These are phyloP conservation scores for Berberis thunbergii DNA, from an alignment of 164 flowering plant species.

Conservation along the genomic window DNA sequence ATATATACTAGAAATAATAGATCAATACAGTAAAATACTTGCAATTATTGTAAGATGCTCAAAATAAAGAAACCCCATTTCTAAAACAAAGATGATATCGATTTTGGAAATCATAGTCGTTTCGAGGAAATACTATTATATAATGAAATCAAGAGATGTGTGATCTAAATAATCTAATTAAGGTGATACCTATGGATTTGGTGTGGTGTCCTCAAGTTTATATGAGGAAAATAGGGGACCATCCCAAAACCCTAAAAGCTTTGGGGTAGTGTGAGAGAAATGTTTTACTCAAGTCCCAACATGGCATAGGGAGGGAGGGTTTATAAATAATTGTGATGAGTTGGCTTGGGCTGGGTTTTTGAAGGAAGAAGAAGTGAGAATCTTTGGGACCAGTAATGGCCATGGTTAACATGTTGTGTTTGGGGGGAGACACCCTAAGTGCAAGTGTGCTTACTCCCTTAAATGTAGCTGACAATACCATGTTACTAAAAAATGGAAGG, in stretches of 20 bases:
- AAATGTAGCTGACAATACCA: conserved; percentile 34
- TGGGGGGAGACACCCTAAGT: conserved; percentile 15
- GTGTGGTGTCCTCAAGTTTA: background rate
- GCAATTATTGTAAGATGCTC: too few relatives aligned
- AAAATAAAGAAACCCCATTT: too few relatives aligned
- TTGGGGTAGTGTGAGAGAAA: too few relatives aligned
- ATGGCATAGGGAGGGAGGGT: background rate
- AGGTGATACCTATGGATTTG: background rate
- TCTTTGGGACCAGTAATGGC: conserved; percentile 18
- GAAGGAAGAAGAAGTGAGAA: background rate
- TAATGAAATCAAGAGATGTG: background rate
- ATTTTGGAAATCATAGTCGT: background rate
- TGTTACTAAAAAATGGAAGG: conserved; percentile 14
- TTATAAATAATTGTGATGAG: background rate
- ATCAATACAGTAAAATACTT: too few relatives aligned
- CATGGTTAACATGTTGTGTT: conserved; percentile 24
- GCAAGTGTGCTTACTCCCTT: conserved; percentile 15
- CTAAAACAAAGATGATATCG: background rate
- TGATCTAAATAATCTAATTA: background rate
- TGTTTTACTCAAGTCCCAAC: background rate
- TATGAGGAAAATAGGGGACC: background rate
- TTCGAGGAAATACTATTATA: background rate
- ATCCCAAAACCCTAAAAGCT: background rate
- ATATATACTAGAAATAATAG: too few relatives aligned
- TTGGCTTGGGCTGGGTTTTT: background rate